phyloP scores from a whole-genome alignment of 1,139 yeast species.

The Starmera stellimalicola region DNA sequence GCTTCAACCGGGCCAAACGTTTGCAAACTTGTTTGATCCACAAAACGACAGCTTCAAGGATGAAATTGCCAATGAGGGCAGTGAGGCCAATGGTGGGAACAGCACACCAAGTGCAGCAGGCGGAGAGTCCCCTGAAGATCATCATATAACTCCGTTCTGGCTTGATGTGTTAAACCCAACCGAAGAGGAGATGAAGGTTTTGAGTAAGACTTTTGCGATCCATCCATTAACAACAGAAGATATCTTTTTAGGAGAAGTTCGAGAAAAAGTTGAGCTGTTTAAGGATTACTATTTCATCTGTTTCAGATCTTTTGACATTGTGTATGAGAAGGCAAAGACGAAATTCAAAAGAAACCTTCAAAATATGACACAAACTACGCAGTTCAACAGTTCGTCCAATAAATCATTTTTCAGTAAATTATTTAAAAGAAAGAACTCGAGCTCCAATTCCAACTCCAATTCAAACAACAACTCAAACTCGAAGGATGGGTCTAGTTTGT shows the following conservation, averaged over 20 bases:
- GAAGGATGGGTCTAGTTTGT: not conserved
- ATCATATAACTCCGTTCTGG: conserved; percentile 63
- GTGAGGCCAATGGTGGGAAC: conserved; percentile 7
- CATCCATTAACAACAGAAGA: conserved; percentile 97
- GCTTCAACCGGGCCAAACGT: conserved; percentile 44
- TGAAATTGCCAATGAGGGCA: conserved; percentile 1
- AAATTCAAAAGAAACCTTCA: conserved; percentile 9
- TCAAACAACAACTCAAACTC: not conserved
- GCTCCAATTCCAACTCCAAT: not conserved
- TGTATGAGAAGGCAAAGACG: conserved; percentile 49
- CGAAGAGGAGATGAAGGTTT: conserved; percentile 91
- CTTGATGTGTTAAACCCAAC: conserved; percentile 87
- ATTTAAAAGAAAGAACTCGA: conserved; percentile 5
- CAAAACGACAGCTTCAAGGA: conserved; percentile 22
- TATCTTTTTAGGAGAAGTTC: conserved; percentile 84
- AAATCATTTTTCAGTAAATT: conserved; percentile 6
- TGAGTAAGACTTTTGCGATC: conserved; percentile 85
- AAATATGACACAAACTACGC: conserved; percentile 3
- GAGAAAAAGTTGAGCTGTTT: conserved; percentile 92
- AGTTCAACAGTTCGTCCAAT: no score
- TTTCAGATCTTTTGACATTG: conserved; percentile 86
- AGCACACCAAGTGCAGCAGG: conserved; percentile 20
- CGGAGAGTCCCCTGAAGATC: conserved; percentile 8
- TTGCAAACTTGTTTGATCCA: conserved; percentile 38
- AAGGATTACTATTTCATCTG: conserved; percentile 85